These are phyloP conservation scores for Russula vinacea DNA, from an alignment of 768 basidiomycete genomes.

Conservation along the genomic window DNA sequence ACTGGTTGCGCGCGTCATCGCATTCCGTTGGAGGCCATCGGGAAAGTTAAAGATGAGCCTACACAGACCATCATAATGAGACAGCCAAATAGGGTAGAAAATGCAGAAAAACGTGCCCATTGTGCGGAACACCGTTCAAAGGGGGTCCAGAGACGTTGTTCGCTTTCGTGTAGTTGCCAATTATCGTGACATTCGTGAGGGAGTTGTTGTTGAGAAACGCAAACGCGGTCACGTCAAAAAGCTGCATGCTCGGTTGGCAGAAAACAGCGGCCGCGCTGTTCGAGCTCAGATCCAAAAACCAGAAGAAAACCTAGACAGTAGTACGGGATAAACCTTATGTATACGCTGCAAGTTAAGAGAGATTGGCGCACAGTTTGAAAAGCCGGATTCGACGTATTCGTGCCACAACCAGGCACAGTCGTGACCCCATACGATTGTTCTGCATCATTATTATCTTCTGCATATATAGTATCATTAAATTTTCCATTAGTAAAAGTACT, in stretches of 20 bases:
- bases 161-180: constrained; percentile 35
- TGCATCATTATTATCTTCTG: too few species aligned
- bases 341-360: background rate
- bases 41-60: constrained; percentile 30
- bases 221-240: constrained; percentile 44
- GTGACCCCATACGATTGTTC: constrained; percentile 51
- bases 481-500: too few species aligned
- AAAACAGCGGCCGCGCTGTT: constrained; percentile 46
- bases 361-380: constrained; percentile 42
- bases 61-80: background rate
- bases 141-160: constrained; percentile 54
- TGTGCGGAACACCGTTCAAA: constrained; percentile 50
- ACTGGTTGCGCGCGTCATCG: constrained; percentile 50
- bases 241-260: constrained; percentile 51
- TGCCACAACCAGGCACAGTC: constrained; percentile 38
- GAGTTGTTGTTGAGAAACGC: constrained; percentile 45
- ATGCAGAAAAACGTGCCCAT: constrained; percentile 45
- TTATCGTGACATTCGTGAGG: constrained; percentile 40
- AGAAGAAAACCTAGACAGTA: constrained; percentile 53
- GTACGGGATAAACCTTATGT: background rate
- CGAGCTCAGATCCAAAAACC: constrained; percentile 47
- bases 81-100: background rate
- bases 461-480: too few species aligned
- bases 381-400: constrained; percentile 35
- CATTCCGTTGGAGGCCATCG: constrained; percentile 42